These are phyloP conservation scores for Didymella pinodella DNA, from an alignment of 2,329 filamentous ascomycete species.

Conservation along the genomic window DNA sequence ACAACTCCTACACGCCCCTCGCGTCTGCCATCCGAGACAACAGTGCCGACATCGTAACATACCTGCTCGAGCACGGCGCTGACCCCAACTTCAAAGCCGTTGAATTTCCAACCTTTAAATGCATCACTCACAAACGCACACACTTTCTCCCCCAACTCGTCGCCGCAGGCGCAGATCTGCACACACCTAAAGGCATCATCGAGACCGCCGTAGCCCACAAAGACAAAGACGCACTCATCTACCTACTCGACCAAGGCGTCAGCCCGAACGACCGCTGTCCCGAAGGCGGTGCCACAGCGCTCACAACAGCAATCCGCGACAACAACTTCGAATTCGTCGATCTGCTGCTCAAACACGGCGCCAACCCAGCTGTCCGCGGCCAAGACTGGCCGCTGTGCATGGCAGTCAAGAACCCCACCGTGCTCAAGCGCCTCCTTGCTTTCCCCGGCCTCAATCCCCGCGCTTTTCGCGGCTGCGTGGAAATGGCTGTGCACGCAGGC, in stretches of 20 bases:
- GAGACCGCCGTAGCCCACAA: slow-evolving; percentile 70
- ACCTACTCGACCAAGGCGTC: slow-evolving; percentile 67
- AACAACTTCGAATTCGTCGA: slow-evolving; percentile 67
- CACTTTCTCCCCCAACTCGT: slow-evolving; percentile 66
- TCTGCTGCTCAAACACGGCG: slow-evolving; percentile 64
- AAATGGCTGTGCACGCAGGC: slow-evolving; percentile 72
- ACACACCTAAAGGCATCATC: slow-evolving; percentile 68
- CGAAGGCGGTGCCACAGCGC: slow-evolving; percentile 65
- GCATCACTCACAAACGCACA: slow-evolving; percentile 69
- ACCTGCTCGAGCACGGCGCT: slow-evolving; percentile 63
- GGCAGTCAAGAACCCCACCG: slow-evolving; percentile 67
- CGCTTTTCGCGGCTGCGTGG: slow-evolving; percentile 71
- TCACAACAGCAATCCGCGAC: slow-evolving; percentile 72
- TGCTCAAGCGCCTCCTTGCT: slow-evolving; percentile 66
- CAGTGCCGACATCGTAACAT: slow-evolving; percentile 66
- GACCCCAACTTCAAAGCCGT: slow-evolving; percentile 65
- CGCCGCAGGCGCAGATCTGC: slow-evolving; percentile 66
- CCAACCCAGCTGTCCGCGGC: slow-evolving; percentile 68
- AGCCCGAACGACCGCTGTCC: slow-evolving; percentile 67
- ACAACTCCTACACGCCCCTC: slow-evolving; percentile 72
- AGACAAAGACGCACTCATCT: slow-evolving; percentile 67
- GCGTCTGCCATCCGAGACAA: slow-evolving; percentile 74
- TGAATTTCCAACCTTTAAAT: slow-evolving; percentile 73
- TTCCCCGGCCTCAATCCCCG: slow-evolving; percentile 64
- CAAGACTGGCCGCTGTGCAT: slow-evolving; percentile 76